Evolutionary conservation across 176 grass and related monocot species (phyloP).

Genomic region (Avena atlantica): DNA sequence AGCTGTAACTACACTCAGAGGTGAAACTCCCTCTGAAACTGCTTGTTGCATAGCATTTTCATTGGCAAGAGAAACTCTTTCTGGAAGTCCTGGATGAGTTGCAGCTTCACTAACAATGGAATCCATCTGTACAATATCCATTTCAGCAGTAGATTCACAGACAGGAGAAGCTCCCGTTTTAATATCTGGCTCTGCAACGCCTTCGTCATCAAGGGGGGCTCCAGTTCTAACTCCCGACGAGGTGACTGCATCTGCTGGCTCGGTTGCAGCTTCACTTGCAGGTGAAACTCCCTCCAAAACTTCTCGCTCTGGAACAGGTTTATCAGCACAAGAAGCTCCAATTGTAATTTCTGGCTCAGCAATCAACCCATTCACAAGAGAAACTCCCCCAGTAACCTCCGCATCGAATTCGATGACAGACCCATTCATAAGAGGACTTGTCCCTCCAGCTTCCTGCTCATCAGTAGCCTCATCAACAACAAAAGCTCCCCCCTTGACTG

Average conservation of each 20-base stretch:
- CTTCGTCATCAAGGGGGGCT: background rate
- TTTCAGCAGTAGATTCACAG: background rate
- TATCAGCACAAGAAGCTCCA: background rate
- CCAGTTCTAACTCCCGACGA: constrained; percentile 4
- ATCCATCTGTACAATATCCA: background rate
- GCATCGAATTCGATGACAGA: too few species aligned
- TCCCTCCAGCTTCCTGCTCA: background rate
- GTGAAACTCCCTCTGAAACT: background rate
- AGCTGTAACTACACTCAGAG: constrained; percentile 1
- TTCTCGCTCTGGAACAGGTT: background rate
- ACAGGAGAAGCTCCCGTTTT: background rate
- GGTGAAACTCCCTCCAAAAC: background rate
- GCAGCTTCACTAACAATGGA: constrained; percentile 12
- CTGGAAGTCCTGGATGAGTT: background rate
- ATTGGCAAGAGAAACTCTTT: background rate
- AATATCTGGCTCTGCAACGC: background rate
- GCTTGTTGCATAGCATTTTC: background rate
- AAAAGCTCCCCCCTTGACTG: background rate
- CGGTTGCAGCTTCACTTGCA: background rate
- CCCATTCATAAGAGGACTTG: constrained; percentile 14
- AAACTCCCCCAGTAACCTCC: background rate
- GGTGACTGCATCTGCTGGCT: background rate
- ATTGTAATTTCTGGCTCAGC: constrained; percentile 17
- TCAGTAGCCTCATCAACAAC: background rate
- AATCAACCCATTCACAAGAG: background rate